Base-by-base conservation (phyloP, 2,329 filamentous ascomycete species). In the Sclerotinia spermophila region DNA sequence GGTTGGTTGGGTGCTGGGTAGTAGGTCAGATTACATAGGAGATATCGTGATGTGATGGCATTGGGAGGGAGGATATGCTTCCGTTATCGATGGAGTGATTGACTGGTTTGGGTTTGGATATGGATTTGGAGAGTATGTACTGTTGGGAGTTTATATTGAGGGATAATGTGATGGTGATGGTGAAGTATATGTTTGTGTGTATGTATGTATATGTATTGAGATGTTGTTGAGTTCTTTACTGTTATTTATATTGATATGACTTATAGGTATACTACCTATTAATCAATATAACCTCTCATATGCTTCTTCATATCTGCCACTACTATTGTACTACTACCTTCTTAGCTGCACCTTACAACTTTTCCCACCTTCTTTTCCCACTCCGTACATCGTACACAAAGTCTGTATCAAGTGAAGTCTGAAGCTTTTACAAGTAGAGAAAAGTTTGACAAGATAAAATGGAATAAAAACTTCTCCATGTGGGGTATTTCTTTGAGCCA, bases 361-460 rank as follows among this genome's bases (percentile, higher is more conserved):
- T 40, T 42, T 42, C 3, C 30, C 24, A 24, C 21, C 33, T 38
- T n/a, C 5, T 38, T 15, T 40, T 15, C 35, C 30, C 33, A 59
- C 35, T 15, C 33, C 33, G 11, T 35, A 13, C 19, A 11, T 30
- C 10, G n/a, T n/a, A n/a, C n/a, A n/a, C n/a, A n/a, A n/a, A 48
- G 45, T 51, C 11, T 27, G 48, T 17, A 51, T 51, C 13, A 7
- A 40, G 56, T 27, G 35, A 59, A 60, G 56, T 60, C 33, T 40
- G 24, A 40, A 40, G 35, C 35, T 38, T 38, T 40, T 3, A n/a
- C n/a, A n/a, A n/a, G n/a, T n/a, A 15, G 48, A 48, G 60, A 64
- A 35, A 48, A 48, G 60, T 64, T 24, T 65, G 61, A 65, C 61
- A 51, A 19, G 21, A 65, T 62, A 24, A 45, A 53, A n/a, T 64